Base-by-base conservation (phyloP, 169 alveolate genomes). In the Amoebophrya sp. region DNA sequence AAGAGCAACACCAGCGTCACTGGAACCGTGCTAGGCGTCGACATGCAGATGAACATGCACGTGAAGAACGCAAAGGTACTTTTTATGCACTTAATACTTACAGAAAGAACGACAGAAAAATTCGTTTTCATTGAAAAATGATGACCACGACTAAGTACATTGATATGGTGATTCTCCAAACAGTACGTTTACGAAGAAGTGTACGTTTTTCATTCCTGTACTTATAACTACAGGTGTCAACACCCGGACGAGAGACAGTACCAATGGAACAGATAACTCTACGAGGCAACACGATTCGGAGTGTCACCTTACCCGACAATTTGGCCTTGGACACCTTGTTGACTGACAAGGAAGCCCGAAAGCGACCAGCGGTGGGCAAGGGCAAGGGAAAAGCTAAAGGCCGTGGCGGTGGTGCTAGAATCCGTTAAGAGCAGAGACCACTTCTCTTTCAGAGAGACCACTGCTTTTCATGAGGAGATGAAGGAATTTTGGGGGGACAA, bases 41-140 rank as follows among this genome's bases (percentile, higher is more conserved):
- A 65, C 83, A 65, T 65, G 83, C 83, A 65, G 33, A 65, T 65
- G 83, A 65, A 65, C 83, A 65, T 65, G 2, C 83, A 65, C 83
- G n/a, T 65, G 83, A 65, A 65, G 83, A 65, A 65, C 83, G 83
- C n/a, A 10, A 65, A 65, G 83, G 83, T 65, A 26, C 83, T 12
- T 65, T 65, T 65, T 12, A 6, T 65, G n/a, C 18, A 6, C n/a
- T 65, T 53, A 23, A 14, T 53, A 10, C 23, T 10, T 53, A 14
- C 76, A 10, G 10, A 23, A 14, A 14, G 76, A 10, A 14, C n/a
- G 10, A 14, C 76, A 53, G 10, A 53, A 53, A 53, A 53, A 14
- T 53, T 53, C n/a, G 10, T 53, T 53, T 23, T 14, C n/a, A 14
- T 53, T 53, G n/a, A 53, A 53, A 14, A 14, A 14, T 53, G n/a